Base-by-base conservation (phyloP, 306 rosid genomes). In the Arachis stenosperma region DNA sequence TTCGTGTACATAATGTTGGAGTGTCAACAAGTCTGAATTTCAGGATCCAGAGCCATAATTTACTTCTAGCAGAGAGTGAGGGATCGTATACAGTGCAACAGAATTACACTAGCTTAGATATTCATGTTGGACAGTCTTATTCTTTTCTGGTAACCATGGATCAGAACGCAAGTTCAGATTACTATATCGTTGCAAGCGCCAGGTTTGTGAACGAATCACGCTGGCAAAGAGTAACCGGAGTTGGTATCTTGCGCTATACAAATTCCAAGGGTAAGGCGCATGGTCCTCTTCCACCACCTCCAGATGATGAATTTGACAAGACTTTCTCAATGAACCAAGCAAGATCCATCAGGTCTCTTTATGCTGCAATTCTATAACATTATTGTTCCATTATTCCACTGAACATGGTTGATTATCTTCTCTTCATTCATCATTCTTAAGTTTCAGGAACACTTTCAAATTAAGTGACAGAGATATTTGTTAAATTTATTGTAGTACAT, bases 241-340 rank as follows among this genome's bases (percentile, higher is more conserved):
- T 93, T 81, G 98, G 70, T 67, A 88, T 93, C 82, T 81, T 93
- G 85, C 96, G 67, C 69, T 93, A 93, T 78, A 69, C 94, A 8
- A 93, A 93, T 74, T 91, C 97, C 75, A 93, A 93, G 86, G 98
- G 98, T 53, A 89, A 89, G 84, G 98, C 97, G n/a, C 53, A 41
- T 0, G 98, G 98, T 15, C 97, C 97, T 78, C 89, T 93, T 9
- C 97, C 98, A 7, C 76, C 82, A 0, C 67, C 81, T 37, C 98
- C 98, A 12, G 88, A 87, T 47, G 98, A 93, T 69, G 87, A 89
- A 70, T 93, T 54, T 77, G 98, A 93, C 77, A 91, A 91, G 82
- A 90, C 97, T n/a, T 90, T 68, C 87, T 93, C 98, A 36, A 93
- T 93, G 98, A 93, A 93, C 90, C 98, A 93, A 80, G 98, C 98